Conservation (phyloP, 2,329 filamentous ascomycete genomes). For the Epichloe elymi region DNA sequence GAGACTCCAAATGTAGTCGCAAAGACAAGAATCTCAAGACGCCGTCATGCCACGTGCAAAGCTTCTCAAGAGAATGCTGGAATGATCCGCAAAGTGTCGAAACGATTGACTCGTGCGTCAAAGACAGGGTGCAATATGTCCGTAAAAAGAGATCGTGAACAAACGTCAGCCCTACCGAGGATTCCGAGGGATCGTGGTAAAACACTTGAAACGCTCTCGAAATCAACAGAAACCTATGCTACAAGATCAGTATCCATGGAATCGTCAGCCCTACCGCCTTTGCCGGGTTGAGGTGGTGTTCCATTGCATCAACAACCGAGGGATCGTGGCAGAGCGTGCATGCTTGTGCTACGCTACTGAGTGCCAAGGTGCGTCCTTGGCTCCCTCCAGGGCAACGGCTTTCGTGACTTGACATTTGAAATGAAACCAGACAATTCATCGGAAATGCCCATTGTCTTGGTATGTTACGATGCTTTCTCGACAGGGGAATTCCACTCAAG, state of each 20-base stretch:
- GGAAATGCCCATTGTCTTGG: neutral
- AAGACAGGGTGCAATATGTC: constrained; percentile 14
- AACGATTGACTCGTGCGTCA: constrained; percentile 8
- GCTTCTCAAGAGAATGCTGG: constrained; percentile 19
- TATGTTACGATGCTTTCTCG: neutral
- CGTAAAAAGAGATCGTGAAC: constrained; percentile 13
- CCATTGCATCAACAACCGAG: neutral
- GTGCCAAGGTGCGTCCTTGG: neutral
- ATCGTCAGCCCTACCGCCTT: neutral
- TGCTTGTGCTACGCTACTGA: neutral
- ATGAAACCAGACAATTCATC: neutral
- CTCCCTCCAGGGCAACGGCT: neutral
- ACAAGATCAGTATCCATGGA: constrained; percentile 11
- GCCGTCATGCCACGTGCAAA: constrained; percentile 25
- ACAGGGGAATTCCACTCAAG: neutral
- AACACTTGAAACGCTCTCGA: constrained; percentile 26
- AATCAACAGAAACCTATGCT: constrained; percentile 26
- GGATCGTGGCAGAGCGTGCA: neutral
- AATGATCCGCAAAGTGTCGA: constrained; percentile 10
- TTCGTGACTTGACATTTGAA: neutral
- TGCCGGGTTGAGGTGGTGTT: neutral
- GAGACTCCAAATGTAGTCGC: constrained; percentile 25
- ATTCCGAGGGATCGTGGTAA: constrained; percentile 28
- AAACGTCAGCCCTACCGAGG: constrained; percentile 23
- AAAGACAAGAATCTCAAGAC: constrained; percentile 25